Evolutionary conservation across 1,284 basidiomycete species (phyloP).

Genomic region (Pterulicium gracile): DNA sequence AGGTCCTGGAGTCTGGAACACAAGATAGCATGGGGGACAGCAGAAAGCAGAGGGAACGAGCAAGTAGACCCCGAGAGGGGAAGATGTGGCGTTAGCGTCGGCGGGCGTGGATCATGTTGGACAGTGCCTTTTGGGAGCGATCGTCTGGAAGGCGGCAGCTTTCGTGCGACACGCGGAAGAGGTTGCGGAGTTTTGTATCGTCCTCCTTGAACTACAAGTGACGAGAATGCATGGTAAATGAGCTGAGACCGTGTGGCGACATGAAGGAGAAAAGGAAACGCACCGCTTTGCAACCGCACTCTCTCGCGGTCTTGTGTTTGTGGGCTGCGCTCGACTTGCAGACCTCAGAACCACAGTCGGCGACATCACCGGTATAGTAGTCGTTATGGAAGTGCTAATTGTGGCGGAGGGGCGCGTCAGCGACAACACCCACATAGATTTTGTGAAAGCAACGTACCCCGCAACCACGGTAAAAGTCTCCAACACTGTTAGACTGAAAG

Average conservation of each 20-base stretch:
- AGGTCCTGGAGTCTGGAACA: neutral
- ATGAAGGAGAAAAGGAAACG: neutral
- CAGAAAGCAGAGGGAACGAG: too few relatives aligned
- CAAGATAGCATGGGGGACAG: too few relatives aligned
- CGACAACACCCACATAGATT: neutral
- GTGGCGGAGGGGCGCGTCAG: slow-evolving; percentile 9
- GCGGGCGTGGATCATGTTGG: neutral
- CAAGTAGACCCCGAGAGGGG: too few relatives aligned
- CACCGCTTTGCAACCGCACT: slow-evolving; percentile 38
- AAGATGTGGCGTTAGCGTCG: neutral
- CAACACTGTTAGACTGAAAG: slow-evolving; percentile 28
- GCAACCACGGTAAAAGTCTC: slow-evolving; percentile 52
- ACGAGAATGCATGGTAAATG: neutral
- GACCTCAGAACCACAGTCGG: slow-evolving; percentile 35
- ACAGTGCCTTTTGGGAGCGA: neutral
- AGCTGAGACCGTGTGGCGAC: neutral
- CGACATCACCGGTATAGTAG: slow-evolving; percentile 44
- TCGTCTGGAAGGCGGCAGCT: neutral
- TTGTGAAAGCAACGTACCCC: slow-evolving; percentile 27
- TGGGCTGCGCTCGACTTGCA: slow-evolving; percentile 47
- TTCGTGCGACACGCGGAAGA: neutral
- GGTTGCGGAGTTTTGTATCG: neutral
- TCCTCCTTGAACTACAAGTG: neutral
- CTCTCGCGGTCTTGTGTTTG: slow-evolving; percentile 38
- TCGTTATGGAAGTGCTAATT: slow-evolving; percentile 50